These are phyloP conservation scores for Saturnispora saitoi DNA, from an alignment of 805 yeast genomes.

Conservation along the genomic window DNA sequence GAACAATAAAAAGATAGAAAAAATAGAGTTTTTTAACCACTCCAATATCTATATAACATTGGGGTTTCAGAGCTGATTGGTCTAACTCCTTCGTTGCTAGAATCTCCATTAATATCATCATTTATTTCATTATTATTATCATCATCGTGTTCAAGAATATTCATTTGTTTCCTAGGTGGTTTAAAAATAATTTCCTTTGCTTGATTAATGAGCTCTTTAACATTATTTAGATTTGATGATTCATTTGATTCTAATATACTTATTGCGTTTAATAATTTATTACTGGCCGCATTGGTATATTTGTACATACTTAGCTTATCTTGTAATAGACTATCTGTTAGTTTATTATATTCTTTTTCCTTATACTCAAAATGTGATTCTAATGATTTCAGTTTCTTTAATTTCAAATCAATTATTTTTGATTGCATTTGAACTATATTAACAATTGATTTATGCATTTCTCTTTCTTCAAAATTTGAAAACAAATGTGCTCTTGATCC, in stretches of 20 bases:
- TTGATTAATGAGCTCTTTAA: conserved; percentile 21
- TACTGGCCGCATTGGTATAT: conserved; percentile 41
- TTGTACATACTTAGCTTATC: conserved; percentile 62
- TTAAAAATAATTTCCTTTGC: conserved; percentile 23
- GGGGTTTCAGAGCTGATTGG: conserved; percentile 58
- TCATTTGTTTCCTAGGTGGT: conserved; percentile 28
- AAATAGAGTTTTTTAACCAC: conserved; percentile 37
- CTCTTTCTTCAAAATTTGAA: conserved; percentile 74
- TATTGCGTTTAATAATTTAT: conserved; percentile 36
- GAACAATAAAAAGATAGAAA: not conserved
- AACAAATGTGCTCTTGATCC: conserved; percentile 76
- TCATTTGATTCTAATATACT: conserved; percentile 17
- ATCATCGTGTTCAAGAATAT: conserved; percentile 23
- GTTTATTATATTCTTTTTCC: conserved; percentile 47
- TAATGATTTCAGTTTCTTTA: conserved; percentile 47
- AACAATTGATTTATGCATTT: conserved; percentile 51
- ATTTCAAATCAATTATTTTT: conserved; percentile 55
- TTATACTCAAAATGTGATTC: conserved; percentile 63
- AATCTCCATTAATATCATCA: conserved; percentile 22
- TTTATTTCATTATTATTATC: conserved; percentile 14
- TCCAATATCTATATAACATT: conserved; percentile 58
- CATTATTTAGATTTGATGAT: conserved; percentile 12
- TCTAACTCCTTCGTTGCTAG: conserved; percentile 27
- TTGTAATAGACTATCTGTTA: conserved; percentile 57
- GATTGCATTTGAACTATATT: conserved; percentile 54